These are phyloP conservation scores for Rhizoclosmatium sp. DNA, from an alignment of 192 early-diverging fungal genomes.

Conservation along the genomic window DNA sequence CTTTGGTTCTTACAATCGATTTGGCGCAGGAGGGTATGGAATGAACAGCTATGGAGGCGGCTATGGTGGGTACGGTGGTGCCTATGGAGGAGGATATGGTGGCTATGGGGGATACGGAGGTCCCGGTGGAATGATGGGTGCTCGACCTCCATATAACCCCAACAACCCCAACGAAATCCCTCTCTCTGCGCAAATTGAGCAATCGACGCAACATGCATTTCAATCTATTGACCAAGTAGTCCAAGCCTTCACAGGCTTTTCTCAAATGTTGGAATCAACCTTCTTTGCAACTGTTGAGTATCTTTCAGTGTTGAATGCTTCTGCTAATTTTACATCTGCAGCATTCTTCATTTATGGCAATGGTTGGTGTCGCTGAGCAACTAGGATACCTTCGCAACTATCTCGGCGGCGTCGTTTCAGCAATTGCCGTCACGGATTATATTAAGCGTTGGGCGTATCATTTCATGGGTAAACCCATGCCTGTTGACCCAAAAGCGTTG, in stretches of 20 bases:
- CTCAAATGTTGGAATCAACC: constrained; percentile 97
- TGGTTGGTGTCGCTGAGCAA: constrained; percentile 98
- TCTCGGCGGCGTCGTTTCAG: constrained; percentile 82
- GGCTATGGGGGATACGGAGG: constrained; percentile 60
- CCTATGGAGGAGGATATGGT: constrained; percentile 46
- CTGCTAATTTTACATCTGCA: not conserved
- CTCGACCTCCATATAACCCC: constrained; percentile 56
- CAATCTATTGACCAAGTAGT: constrained; percentile 92
- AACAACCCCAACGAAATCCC: constrained; percentile 71
- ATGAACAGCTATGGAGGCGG: constrained; percentile 35
- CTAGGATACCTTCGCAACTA: constrained; percentile 89
- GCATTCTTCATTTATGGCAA: constrained; percentile 74
- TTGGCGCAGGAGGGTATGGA: constrained; percentile 11
- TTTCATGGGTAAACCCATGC: constrained; percentile 69
- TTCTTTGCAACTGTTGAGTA: constrained; percentile 86
- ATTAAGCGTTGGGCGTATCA: constrained; percentile 69
- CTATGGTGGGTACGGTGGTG: constrained; percentile 37
- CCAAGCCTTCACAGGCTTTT: constrained; percentile 95
- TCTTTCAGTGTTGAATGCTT: not conserved
- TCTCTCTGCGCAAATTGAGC: constrained; percentile 84
- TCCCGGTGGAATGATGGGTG: constrained; percentile 51
- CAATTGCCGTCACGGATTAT: constrained; percentile 78
- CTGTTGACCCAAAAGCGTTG: constrained; percentile 76
- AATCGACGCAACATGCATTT: constrained; percentile 91
- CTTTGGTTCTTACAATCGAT: constrained; percentile 25